Evolutionary conservation across 106 monocot genomes (phyloP), one percentile per base, ranked within the genome.

Genomic region (Dendrobium officinale): DNA sequence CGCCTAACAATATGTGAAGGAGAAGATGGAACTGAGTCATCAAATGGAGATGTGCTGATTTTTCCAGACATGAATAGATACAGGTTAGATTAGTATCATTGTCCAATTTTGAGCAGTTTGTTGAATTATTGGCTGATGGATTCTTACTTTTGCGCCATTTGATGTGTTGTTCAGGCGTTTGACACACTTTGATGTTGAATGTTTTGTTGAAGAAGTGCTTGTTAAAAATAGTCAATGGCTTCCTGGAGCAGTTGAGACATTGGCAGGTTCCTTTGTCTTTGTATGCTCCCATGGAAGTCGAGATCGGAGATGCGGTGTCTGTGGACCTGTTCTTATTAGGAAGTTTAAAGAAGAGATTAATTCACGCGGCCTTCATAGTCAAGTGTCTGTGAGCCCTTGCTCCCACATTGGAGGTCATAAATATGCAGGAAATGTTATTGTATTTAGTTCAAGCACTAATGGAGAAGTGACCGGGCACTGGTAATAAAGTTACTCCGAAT

Each of bases 11-110:
- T 98, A 61, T 94, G 94, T 83, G 92, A 89, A 87, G 94, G 97
- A 81, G 94, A 98, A 77, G 94, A 91, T 88, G 92, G 97, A 29
- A 94, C 90, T 42, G 97, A 94, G 31, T 87, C 90, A 80, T 94
- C 94, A 85, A 94, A 94, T 87, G 97, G 97, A 84, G 97, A 98
- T 85, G 91, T 98, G 20, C 75, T 94, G 78, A 94, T 98, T 75
- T 98, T 98, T 86, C 97, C 97, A 72, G 97, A 98, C 76, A 94
- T 98, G 97, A 88, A 91, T 77, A 86, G 94, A 90, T 98, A 92
- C 91, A 92, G 94, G 97, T 92, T 64, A 67, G 24, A 49, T 76
- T n/a, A 76, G n/a, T 88, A 10, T 73, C 51, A 54, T 37, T 54
- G 77, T 27, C 55, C n/a, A 54, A 54, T 54, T 55, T 55, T 55